Evolutionary conservation across 176 grass and related monocot species (phyloP).

Genomic region (Poa annua): DNA sequence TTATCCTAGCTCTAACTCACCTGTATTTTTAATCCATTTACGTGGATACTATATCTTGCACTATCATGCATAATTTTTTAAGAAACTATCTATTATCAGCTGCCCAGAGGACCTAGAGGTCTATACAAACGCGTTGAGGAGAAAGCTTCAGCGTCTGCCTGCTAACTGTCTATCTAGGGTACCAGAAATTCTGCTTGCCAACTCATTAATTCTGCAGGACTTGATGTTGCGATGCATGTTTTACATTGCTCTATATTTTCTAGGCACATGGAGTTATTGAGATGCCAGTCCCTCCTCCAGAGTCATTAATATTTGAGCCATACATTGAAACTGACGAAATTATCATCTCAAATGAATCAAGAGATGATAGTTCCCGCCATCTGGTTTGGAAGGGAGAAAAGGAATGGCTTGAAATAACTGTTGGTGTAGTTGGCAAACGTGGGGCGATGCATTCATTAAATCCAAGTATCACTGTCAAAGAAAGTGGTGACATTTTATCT

Average conservation of each 20-base stretch:
- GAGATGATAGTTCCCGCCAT: constrained; percentile 45
- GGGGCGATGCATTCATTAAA: constrained; percentile 84
- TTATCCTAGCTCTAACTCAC: constrained; percentile 12
- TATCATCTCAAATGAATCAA: constrained; percentile 71
- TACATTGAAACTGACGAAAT: constrained; percentile 94
- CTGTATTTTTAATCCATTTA: constrained; percentile 11
- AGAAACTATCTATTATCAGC: constrained; percentile 53
- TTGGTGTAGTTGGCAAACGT: constrained; percentile 76
- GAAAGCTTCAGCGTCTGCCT: constrained; percentile 59
- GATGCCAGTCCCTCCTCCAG: constrained; percentile 79
- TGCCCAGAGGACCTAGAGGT: constrained; percentile 71
- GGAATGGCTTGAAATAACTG: constrained; percentile 90
- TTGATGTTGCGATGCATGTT: constrained; percentile 16
- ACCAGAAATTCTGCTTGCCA: constrained; percentile 27
- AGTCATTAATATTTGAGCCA: constrained; percentile 85
- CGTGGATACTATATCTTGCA: background rate
- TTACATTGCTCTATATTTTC: constrained; percentile 44
- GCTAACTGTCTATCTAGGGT: constrained; percentile 94
- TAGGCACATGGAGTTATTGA: constrained; percentile 94
- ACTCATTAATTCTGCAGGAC: background rate
- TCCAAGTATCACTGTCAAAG: constrained; percentile 95
- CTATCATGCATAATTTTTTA: constrained; percentile 6
- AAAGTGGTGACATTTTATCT: constrained; percentile 91
- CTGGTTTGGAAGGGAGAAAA: constrained; percentile 73
- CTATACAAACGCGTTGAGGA: constrained; percentile 65